Evolutionary conservation across 495 filamentous ascomycete species (phyloP).

Genomic region (Podospora bellae-mahoneyi): DNA sequence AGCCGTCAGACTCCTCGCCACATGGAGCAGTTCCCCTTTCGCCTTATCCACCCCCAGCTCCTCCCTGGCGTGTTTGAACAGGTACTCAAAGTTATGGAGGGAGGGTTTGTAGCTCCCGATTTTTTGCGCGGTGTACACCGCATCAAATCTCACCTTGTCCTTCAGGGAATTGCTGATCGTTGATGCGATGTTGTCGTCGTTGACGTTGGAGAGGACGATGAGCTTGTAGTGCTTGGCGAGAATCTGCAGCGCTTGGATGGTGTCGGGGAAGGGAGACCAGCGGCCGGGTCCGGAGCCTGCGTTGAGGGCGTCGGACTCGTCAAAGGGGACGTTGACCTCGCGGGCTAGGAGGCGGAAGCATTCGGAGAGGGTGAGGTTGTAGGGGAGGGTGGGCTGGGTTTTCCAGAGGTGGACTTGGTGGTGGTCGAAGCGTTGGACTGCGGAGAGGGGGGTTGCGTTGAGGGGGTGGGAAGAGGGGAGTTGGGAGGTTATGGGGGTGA

Average conservation of each 20-base stretch:
- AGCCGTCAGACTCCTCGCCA: slow-evolving; percentile 64
- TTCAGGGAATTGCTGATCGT: slow-evolving; percentile 48
- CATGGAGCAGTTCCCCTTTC: slow-evolving; percentile 58
- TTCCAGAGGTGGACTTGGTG: slow-evolving; percentile 40
- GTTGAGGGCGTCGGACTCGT: slow-evolving; percentile 26
- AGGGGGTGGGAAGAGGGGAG: slow-evolving; percentile 43
- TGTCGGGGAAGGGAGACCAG: slow-evolving; percentile 67
- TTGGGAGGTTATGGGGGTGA: slow-evolving; percentile 42
- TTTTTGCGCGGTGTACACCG: slow-evolving; percentile 69
- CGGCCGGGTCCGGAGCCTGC: slow-evolving; percentile 56
- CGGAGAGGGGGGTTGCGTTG: slow-evolving; percentile 33
- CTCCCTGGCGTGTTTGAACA: slow-evolving; percentile 52
- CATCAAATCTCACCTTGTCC: slow-evolving; percentile 53
- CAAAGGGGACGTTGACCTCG: slow-evolving; percentile 39
- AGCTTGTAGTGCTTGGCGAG: slow-evolving; percentile 62
- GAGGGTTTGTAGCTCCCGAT: slow-evolving; percentile 75
- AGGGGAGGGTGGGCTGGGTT: slow-evolving; percentile 51
- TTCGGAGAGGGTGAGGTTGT: slow-evolving; percentile 53
- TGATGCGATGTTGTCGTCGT: slow-evolving; percentile 56
- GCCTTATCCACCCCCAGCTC: slow-evolving; percentile 54
- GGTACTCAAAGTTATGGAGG: slow-evolving; percentile 61
- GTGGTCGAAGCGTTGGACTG: slow-evolving; percentile 34
- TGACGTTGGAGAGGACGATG: slow-evolving; percentile 69
- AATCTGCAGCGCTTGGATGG: slow-evolving; percentile 53
- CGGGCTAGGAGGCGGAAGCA: slow-evolving; percentile 48